These are phyloP conservation scores for Hippophae tibetana DNA, from an alignment of 306 rosid genomes.

Conservation along the genomic window DNA sequence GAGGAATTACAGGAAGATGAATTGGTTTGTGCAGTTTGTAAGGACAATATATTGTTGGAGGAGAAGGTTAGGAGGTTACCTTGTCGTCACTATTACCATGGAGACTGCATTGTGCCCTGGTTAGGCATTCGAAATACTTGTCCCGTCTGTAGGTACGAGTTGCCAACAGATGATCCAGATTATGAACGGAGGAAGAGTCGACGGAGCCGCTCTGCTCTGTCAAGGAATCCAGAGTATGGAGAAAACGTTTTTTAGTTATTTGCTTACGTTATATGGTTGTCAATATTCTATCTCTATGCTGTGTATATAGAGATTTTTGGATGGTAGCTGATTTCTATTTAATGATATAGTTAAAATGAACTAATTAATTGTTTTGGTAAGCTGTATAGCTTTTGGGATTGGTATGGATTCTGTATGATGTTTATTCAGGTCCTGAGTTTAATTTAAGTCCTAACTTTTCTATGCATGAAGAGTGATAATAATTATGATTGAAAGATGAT, in stretches of 20 bases:
- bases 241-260: constrained; percentile 25
- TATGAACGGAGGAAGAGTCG: constrained; percentile 60
- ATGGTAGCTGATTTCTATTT: constrained; percentile 18
- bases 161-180: constrained; percentile 79
- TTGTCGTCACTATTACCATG: constrained; percentile 74
- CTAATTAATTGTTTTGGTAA: constrained; percentile 22
- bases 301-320: constrained; percentile 30
- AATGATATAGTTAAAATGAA: constrained; percentile 17
- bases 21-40: constrained; percentile 67
- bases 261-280: constrained; percentile 24
- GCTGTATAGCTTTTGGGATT: constrained; percentile 24
- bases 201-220: constrained; percentile 26
- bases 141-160: constrained; percentile 81
- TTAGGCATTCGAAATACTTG: constrained; percentile 72
- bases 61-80: constrained; percentile 80
- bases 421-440: too few relatives aligned
- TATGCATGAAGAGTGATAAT: too few relatives aligned
- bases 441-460: too few relatives aligned
- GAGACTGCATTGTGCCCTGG: constrained; percentile 89
- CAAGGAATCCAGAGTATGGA: constrained; percentile 32
- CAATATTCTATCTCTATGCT: background rate
- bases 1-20: constrained; percentile 48
- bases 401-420: background rate
- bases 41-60: constrained; percentile 46
- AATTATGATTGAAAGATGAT: too few relatives aligned